Base-by-base conservation (phyloP, 257 asterid species). In the Nyctanthes arbortristis region DNA sequence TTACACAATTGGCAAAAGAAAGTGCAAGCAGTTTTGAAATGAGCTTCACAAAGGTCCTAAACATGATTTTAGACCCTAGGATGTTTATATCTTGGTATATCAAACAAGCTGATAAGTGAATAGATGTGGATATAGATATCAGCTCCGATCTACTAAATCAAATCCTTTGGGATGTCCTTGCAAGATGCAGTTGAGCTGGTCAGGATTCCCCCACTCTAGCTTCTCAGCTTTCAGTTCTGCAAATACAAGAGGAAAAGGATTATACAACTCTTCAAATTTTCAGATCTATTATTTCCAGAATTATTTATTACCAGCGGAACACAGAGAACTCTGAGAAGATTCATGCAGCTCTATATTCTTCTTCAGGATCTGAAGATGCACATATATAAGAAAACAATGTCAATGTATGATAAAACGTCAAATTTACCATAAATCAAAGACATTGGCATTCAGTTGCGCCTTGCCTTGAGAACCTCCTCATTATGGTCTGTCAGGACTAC, bases 381-480 rank as follows among this genome's bases (percentile, higher is more conserved):
- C 37, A 65, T 7, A 65, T 7, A 71, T 7, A 34, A 57, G 14
- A 54, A 22, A 58, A 65, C 22, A 13, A 57, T 66, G 70, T 79
- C 60, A 61, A 67, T 28, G 56, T 43, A 47, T 65, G 29, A 73
- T 64, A 70, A 71, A 74, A 72, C 33, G 57, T 65, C 22, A 16
- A 72, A 63, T 65, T 78, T 36, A 9, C 66, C 65, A 59, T 35
- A 65, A 47, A 61, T n/a, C 12, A 58, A 55, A 52, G 63, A 72
- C 80, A 70, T 7, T 25, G 59, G 54, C 68, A 71, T 37, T 35
- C 54, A 64, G 74, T 66, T 45, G 63, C 80, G 73, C 65, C 94
- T 80, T 89, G 87, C 98, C 98, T 93, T 93, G 68, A 93, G 91
- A 84, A 91, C 97, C 83, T 93, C 96, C 3, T 85, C 91, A 61